A percentile compares a stretch with the other conserved stretches of the same genome.
phyloP scores from a whole-genome alignment of 352 stramenopile genomes.

The Plasmopara halstedii region DNA sequence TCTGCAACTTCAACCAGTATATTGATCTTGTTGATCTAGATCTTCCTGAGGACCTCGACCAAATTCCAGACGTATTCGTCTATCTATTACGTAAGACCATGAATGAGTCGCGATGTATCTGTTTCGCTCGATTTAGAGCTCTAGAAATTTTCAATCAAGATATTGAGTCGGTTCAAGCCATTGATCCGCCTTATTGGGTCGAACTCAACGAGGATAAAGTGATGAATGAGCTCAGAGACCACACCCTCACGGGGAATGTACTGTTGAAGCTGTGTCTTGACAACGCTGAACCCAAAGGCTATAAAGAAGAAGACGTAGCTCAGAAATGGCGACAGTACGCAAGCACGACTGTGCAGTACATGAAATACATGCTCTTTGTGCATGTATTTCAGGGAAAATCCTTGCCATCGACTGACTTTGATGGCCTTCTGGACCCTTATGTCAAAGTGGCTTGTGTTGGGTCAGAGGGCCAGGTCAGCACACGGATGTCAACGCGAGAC shows the following conservation, averaged over 20 bases:
- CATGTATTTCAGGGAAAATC: slow-evolving; percentile 77
- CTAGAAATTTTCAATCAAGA: slow-evolving; percentile 55
- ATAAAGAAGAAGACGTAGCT: slow-evolving; percentile 28
- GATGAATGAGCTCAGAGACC: slow-evolving; percentile 68
- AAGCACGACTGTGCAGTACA: slow-evolving; percentile 51
- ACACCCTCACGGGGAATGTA: slow-evolving; percentile 79
- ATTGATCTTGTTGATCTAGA: slow-evolving; percentile 46
- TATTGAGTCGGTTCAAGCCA: slow-evolving; percentile 20
- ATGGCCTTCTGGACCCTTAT: slow-evolving; percentile 74
- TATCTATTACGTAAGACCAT: slow-evolving; percentile 56
- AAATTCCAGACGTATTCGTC: slow-evolving; percentile 75
- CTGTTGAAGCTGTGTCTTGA: slow-evolving; percentile 70
- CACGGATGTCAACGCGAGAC: slow-evolving; percentile 55
- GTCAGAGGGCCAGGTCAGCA: slow-evolving; percentile 54
- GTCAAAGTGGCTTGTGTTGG: slow-evolving; percentile 80
- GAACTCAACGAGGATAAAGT: slow-evolving; percentile 69
- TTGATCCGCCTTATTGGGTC: slow-evolving; percentile 58
- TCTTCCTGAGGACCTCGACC: slow-evolving; percentile 58
- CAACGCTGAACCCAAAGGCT: slow-evolving; percentile 15
- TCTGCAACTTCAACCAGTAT: slow-evolving; percentile 79
- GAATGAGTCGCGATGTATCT: slow-evolving; percentile 59
- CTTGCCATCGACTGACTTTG: slow-evolving; percentile 63
- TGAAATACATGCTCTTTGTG: slow-evolving; percentile 72
- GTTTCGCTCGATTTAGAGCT: slow-evolving; percentile 70
- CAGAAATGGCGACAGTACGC: slow-evolving; percentile 51